These are phyloP conservation scores for Chernovozyma aurita DNA, from an alignment of 1,139 yeast genomes.

Conservation along the genomic window DNA sequence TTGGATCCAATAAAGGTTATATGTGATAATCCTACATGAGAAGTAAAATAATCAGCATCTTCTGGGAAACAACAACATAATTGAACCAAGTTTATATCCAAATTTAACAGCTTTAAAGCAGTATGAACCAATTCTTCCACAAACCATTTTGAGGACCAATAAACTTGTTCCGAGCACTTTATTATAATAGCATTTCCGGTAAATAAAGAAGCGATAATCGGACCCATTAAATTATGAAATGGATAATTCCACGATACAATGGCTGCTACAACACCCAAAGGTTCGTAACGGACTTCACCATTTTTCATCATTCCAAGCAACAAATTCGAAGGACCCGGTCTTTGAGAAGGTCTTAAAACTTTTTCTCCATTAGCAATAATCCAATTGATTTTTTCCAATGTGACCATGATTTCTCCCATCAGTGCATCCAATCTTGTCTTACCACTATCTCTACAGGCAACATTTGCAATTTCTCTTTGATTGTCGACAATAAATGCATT, in stretches of 20 bases:
- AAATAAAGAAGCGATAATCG: constrained; percentile 79
- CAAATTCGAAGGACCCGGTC: constrained; percentile 85
- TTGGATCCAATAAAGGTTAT: constrained; percentile 95
- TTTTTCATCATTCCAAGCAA: constrained; percentile 70
- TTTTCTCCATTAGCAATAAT: constrained; percentile 75
- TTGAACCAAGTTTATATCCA: constrained; percentile 80
- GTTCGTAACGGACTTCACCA: constrained; percentile 91
- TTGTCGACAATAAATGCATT: constrained; percentile 68
- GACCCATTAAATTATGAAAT: constrained; percentile 88
- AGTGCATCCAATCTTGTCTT: constrained; percentile 94
- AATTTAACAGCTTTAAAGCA: constrained; percentile 68
- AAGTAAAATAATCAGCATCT: constrained; percentile 78
- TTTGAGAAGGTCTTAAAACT: constrained; percentile 62
- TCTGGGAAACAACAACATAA: constrained; percentile 75
- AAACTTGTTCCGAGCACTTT: constrained; percentile 92
- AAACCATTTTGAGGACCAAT: constrained; percentile 88
- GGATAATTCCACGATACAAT: constrained; percentile 97
- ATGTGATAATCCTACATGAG: constrained; percentile 79
- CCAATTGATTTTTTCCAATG: constrained; percentile 91
- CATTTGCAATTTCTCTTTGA: constrained; percentile 82
- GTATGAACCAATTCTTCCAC: constrained; percentile 57
- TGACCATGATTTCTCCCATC: constrained; percentile 92
- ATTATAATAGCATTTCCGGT: constrained; percentile 89
- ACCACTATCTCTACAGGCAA: constrained; percentile 95
- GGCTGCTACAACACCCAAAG: constrained; percentile 85